Percentiles rank a stretch among this genome's conserved stretches.
These are phyloP conservation scores for Yamadazyma atlantica DNA, from an alignment of 1,139 yeast genomes.

Conservation along the genomic window DNA sequence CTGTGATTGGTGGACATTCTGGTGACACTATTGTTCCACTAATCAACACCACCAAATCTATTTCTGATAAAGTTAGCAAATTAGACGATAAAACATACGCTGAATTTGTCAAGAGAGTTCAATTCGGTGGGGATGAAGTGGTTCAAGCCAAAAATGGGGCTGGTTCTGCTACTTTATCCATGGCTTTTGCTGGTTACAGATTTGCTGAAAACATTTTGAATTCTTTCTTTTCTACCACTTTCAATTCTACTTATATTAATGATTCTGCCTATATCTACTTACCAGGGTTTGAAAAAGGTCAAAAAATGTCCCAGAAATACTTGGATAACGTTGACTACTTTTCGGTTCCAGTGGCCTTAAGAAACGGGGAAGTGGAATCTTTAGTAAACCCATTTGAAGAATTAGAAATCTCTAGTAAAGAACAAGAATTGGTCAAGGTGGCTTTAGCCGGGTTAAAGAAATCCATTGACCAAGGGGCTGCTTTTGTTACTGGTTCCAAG, in stretches of 20 bases:
- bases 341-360: conserved; percentile 59
- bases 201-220: conserved; percentile 54
- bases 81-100: conserved; percentile 35
- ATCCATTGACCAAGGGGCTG: conserved; percentile 61
- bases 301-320: conserved; percentile 37
- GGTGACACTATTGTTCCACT: conserved; percentile 75
- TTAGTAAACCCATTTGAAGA: conserved; percentile 44
- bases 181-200: conserved; percentile 76
- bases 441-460: conserved; percentile 56
- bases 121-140: conserved; percentile 79
- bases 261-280: conserved; percentile 64
- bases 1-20: conserved; percentile 76
- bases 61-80: conserved; percentile 28
- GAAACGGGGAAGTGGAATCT: conserved; percentile 49
- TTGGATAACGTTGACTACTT: conserved; percentile 52
- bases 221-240: conserved; percentile 35
- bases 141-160: conserved; percentile 76
- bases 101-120: conserved; percentile 58
- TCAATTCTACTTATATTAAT: conserved; percentile 29
- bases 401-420: conserved; percentile 39
- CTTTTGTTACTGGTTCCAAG: conserved; percentile 53
- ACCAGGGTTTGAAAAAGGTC: conserved; percentile 54
- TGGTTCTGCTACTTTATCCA: conserved; percentile 75
- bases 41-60: conserved; percentile 26
- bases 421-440: conserved; percentile 44